These are phyloP conservation scores for Dictyostelium brefeldianum DNA, from an alignment of 78 protist genomes.

Conservation along the genomic window DNA sequence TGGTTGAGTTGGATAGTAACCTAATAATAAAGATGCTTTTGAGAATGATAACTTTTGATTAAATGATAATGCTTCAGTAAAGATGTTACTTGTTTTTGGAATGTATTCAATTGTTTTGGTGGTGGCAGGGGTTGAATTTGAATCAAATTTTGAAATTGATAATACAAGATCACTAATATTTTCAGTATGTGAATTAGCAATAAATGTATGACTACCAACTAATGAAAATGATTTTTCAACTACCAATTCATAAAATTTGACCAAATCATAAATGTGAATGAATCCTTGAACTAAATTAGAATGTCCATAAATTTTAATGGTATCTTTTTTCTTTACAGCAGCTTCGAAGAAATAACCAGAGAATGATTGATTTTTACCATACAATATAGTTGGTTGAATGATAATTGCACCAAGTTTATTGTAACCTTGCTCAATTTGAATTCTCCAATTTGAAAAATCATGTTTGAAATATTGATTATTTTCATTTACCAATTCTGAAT, in stretches of 20 bases:
- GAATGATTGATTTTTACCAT: constrained; percentile 9
- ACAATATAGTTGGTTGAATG: not conserved
- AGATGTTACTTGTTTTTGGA: not conserved
- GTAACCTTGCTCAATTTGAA: not conserved
- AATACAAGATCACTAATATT: not conserved
- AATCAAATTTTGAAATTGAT: not conserved
- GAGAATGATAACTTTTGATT: not conserved
- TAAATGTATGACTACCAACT: not conserved
- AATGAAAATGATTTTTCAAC: not conserved
- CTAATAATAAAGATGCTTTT: not conserved
- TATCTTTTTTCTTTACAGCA: not conserved
- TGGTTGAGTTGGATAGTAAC: not conserved
- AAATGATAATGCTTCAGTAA: not conserved
- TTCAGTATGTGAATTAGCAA: not conserved
- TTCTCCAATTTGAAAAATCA: not conserved
- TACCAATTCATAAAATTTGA: not conserved
- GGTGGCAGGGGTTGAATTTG: too few species aligned
- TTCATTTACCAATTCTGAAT: not conserved
- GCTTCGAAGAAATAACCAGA: constrained; percentile 20
- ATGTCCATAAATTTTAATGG: not conserved
- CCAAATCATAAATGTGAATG: constrained; percentile 22
- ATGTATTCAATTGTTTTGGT: not conserved
- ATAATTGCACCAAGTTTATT: not conserved
- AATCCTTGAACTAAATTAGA: not conserved
- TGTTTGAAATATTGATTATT: not conserved